Base-by-base conservation (phyloP, 345 rosid species). In the Sonneratia caseolaris region DNA sequence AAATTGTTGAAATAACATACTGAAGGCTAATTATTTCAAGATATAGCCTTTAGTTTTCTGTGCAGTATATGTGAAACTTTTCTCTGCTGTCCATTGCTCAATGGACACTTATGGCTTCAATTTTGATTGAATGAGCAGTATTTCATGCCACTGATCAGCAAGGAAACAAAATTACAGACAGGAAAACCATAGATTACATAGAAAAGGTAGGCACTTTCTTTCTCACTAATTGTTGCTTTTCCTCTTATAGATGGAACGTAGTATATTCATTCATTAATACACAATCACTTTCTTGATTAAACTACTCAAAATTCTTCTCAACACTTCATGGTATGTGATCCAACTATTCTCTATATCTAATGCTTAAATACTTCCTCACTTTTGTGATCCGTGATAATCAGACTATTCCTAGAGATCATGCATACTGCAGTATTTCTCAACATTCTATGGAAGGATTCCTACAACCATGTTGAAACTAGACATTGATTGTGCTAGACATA, bases 131-230 rank as follows among this genome's bases (percentile, higher is more conserved):
- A 72, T 59, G 56, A 49, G 40, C 85, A 90, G 96, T 90, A 38
- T 92, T 92, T 76, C 95, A 92, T 75, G 95, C 88, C 82, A 88
- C 89, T 38, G 86, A 92, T 73, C 96, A 90, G n/a, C 92, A 87
- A 76, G 98, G 98, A 70, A 87, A 82, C 79, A 89, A 90, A 77
- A 80, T 90, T 45, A 86, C 87, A 15, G 98, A 92, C 70, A 70
- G 67, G 66, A 90, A 86, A 81, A 87, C 88, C 70, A 86, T 90
- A n/a, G 93, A 84, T 48, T 83, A 86, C 88, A 90, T 92, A 66
- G 95, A 92, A 76, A 84, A 84, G 93, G 97, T 89, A 84, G 19
- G 51, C 40, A 11, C 38, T 35, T 64, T 45, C 62, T 7, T 57
- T 4, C 9, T 47, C 36, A 37, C 51, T 68, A 0, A 66, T 47